Evolutionary conservation across 2,329 filamentous ascomycete species (phyloP).

Genomic region (Talaromyces sp.): DNA sequence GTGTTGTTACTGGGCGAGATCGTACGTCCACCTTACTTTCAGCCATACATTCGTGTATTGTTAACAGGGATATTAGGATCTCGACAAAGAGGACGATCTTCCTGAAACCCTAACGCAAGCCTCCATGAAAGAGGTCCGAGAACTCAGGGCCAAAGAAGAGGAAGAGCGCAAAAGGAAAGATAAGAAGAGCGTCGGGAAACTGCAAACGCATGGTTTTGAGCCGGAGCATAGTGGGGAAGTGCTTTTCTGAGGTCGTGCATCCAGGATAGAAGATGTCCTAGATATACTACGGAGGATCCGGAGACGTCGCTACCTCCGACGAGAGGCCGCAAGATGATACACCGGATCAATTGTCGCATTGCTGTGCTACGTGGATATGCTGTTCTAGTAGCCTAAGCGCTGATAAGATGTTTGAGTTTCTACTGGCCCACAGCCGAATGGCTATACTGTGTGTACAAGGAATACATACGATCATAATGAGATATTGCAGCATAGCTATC

Average conservation of each 20-base stretch:
- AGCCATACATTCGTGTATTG: not conserved
- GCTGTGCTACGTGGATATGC: constrained; percentile 1
- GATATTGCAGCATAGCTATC: not conserved
- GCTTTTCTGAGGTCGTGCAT: constrained; percentile 52
- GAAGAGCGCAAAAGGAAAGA: constrained; percentile 66
- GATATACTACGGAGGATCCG: not conserved
- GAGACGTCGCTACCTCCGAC: not conserved
- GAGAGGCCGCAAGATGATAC: not conserved
- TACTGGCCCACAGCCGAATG: not conserved
- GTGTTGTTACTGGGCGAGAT: constrained; percentile 95
- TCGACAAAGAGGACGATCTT: constrained; percentile 89
- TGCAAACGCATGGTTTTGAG: constrained; percentile 79
- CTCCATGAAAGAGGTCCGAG: constrained; percentile 65
- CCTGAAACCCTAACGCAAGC: constrained; percentile 66
- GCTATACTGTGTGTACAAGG: not conserved
- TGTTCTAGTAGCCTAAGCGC: not conserved
- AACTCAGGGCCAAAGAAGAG: constrained; percentile 69
- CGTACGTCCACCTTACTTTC: constrained; percentile 35
- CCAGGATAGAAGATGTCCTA: not conserved
- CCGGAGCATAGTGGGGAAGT: constrained; percentile 76
- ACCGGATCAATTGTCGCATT: not conserved
- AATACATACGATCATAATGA: not conserved
- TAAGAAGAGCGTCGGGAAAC: constrained; percentile 66
- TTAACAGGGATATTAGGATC: constrained; percentile 54
- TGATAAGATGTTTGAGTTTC: not conserved